These are phyloP conservation scores for Aspergillus tanneri DNA, from an alignment of 2,329 filamentous ascomycete genomes.

Conservation along the genomic window DNA sequence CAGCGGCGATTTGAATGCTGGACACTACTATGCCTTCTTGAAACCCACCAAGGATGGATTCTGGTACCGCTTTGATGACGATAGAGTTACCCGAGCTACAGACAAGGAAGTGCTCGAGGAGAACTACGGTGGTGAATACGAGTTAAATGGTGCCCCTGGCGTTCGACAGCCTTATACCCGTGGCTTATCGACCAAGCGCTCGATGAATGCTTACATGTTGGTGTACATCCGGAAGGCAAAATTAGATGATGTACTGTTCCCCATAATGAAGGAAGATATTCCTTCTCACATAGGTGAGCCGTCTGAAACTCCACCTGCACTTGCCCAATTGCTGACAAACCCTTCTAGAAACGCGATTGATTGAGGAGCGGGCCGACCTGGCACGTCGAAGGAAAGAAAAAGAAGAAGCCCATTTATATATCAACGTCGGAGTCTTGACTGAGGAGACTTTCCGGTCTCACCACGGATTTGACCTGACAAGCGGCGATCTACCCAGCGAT, in stretches of 20 bases:
- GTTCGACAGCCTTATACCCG: conserved; percentile 65
- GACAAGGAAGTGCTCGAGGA: conserved; percentile 90
- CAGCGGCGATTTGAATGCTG: conserved; percentile 93
- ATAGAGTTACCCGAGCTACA: conserved; percentile 92
- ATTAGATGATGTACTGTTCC: conserved; percentile 76
- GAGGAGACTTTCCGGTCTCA: conserved; percentile 78
- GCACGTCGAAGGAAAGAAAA: conserved; percentile 82
- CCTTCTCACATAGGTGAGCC: conserved; percentile 73
- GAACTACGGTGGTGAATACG: conserved; percentile 90
- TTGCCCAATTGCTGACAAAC: background rate
- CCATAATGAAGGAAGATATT: conserved; percentile 73
- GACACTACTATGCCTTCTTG: conserved; percentile 96
- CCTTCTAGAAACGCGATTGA: conserved; percentile 64
- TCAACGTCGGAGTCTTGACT: conserved; percentile 77
- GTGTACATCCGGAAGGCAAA: conserved; percentile 90
- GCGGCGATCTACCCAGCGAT: conserved; percentile 60
- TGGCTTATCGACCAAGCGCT: conserved; percentile 63
- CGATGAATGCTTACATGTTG: conserved; percentile 95
- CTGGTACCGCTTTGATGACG: conserved; percentile 97
- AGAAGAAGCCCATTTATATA: conserved; percentile 91
- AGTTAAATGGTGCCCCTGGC: conserved; percentile 57
- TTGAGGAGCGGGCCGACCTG: conserved; percentile 74
- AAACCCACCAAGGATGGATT: conserved; percentile 89
- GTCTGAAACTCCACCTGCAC: background rate
- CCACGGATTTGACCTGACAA: conserved; percentile 78